Conservation (phyloP, 257 asterid species). For the Thymus mandschuricus region DNA sequence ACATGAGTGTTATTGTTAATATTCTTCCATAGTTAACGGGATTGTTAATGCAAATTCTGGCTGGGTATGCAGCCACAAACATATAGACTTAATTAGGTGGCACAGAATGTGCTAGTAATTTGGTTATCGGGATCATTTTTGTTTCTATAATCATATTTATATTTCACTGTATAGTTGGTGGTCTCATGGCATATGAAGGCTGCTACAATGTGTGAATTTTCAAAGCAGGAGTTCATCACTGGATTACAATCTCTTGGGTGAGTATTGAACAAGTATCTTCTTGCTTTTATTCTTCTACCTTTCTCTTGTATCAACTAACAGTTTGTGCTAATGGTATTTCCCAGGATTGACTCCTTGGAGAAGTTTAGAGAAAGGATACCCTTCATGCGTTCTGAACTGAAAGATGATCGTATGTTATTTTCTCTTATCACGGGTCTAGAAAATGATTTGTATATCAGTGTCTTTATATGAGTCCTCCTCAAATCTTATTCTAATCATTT, state of each 20-base stretch:
- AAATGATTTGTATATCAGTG: conserved; percentile 1
- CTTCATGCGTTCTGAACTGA: conserved; percentile 92
- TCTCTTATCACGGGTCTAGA: conserved; percentile 25
- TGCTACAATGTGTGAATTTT: conserved; percentile 97
- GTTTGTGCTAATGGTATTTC: conserved; percentile 35
- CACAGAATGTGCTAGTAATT: neutral
- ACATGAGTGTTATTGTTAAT: neutral
- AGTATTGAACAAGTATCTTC: conserved; percentile 30
- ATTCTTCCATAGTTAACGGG: neutral
- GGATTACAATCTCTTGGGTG: conserved; percentile 97
- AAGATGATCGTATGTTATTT: conserved; percentile 89
- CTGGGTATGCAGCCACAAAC: neutral
- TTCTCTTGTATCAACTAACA: conserved; percentile 20
- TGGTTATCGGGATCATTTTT: conserved; percentile 7
- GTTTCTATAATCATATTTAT: conserved; percentile 4
- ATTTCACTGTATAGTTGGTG: conserved; percentile 44
- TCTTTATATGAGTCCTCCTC: conserved; percentile 12
- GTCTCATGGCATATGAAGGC: conserved; percentile 91
- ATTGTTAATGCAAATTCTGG: conserved; percentile 16
- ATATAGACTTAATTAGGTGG: conserved; percentile 10
- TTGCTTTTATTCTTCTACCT: conserved; percentile 12
- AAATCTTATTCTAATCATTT: neutral
- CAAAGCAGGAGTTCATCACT: conserved; percentile 85
- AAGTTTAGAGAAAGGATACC: conserved; percentile 89
- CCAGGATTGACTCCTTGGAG: conserved; percentile 93